phyloP scores from a whole-genome alignment of 129 eudicot genomes.

The Gnaphalium uliginosum region DNA sequence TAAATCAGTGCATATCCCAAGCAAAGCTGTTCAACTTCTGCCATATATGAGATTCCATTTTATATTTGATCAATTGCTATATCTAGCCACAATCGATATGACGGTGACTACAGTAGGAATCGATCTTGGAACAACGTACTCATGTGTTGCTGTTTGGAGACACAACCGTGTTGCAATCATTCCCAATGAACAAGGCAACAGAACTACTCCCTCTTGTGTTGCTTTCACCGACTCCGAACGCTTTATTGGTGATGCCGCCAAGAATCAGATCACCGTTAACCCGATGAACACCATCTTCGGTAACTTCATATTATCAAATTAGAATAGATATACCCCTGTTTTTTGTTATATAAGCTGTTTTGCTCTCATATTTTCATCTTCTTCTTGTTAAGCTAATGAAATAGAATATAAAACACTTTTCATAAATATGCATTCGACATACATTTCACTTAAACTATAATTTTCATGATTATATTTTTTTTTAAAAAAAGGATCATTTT shows the following conservation, averaged over 20 bases:
- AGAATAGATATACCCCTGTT: too few species aligned
- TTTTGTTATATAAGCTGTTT: neutral
- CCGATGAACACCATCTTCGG: conserved; percentile 59
- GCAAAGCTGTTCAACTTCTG: too few species aligned
- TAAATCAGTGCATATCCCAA: too few species aligned
- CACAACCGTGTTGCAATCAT: conserved; percentile 64
- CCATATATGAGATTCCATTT: too few species aligned
- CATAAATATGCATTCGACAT: neutral
- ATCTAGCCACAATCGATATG: neutral
- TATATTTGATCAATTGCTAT: neutral
- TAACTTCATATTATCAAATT: neutral
- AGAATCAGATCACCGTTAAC: conserved; percentile 63
- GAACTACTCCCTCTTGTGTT: conserved; percentile 68
- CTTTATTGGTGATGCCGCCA: conserved; percentile 60
- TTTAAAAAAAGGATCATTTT: too few species aligned
- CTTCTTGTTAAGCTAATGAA: too few species aligned
- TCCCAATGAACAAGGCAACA: conserved; percentile 72
- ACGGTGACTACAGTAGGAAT: conserved; percentile 45
- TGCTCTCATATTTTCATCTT: neutral
- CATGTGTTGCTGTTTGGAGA: conserved; percentile 71
- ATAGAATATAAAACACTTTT: neutral
- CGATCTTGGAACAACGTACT: conserved; percentile 68
- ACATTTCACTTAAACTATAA: neutral
- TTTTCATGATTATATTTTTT: neutral
- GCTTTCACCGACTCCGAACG: conserved; percentile 63